Evolutionary conservation across 2,329 filamentous ascomycete species (phyloP).

Genomic region (Fusarium chlamydosporum): DNA sequence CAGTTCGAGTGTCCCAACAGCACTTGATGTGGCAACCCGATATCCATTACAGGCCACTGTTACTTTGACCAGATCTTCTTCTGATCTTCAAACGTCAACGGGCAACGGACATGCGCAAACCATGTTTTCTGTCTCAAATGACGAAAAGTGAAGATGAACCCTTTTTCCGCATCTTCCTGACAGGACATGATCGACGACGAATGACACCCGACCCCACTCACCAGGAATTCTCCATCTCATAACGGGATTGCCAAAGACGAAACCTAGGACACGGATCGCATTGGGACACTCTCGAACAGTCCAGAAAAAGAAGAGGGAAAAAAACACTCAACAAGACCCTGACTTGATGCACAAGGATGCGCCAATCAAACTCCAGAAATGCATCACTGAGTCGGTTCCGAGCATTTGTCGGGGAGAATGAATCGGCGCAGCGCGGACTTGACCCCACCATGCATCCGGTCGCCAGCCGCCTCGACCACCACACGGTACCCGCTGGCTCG

Average conservation of each 20-base stretch:
- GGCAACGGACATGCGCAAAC: constrained; percentile 18
- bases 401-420: constrained; percentile 51
- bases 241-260: constrained; percentile 28
- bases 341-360: constrained; percentile 22
- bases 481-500: constrained; percentile 41
- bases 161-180: constrained; percentile 32
- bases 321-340: constrained; percentile 39
- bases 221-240: constrained; percentile 32
- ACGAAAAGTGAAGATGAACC: constrained; percentile 24
- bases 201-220: constrained; percentile 37
- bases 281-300: constrained; percentile 22
- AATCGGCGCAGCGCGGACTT: constrained; percentile 38
- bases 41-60: constrained; percentile 3
- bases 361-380: constrained; percentile 43
- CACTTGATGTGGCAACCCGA: constrained; percentile 8
- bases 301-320: constrained; percentile 36
- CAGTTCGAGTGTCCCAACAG: constrained; percentile 17
- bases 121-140: constrained; percentile 28
- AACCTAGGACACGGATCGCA: constrained; percentile 14
- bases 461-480: constrained; percentile 36
- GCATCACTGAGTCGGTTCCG: constrained; percentile 48
- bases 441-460: constrained; percentile 38
- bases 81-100: constrained; percentile 7
- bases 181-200: constrained; percentile 43
- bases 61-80: not conserved